Conservation (phyloP, 2,329 filamentous ascomycete species). For the Dryadomyces quercivorus region DNA sequence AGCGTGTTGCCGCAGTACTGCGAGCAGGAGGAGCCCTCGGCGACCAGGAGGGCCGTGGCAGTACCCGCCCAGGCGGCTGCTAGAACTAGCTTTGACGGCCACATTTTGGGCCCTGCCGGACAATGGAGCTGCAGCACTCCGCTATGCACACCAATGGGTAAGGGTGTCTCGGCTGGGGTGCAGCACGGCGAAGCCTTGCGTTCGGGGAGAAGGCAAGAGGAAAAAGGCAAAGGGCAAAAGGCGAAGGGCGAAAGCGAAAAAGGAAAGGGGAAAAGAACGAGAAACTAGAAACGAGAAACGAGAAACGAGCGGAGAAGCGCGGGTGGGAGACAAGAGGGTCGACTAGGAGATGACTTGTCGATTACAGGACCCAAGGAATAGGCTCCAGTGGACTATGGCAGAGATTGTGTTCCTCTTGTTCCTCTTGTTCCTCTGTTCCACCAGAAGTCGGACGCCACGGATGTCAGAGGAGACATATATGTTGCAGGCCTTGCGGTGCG, state of each 20-base stretch:
- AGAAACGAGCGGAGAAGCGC: not conserved
- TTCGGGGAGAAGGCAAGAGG: too few relatives aligned
- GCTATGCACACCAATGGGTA: not conserved
- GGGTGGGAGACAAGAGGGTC: not conserved
- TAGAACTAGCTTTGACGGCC: slow-evolving; percentile 9
- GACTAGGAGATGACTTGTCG: not conserved
- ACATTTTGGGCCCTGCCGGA: slow-evolving; percentile 5
- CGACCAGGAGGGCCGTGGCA: slow-evolving; percentile 27
- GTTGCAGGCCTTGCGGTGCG: not conserved
- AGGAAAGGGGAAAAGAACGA: not conserved
- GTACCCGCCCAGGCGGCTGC: slow-evolving; percentile 9
- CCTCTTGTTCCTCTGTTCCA: not conserved
- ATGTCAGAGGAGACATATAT: not conserved
- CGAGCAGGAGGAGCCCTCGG: slow-evolving; percentile 35
- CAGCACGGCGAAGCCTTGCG: too few relatives aligned
- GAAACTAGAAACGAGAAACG: too few relatives aligned
- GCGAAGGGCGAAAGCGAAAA: too few relatives aligned
- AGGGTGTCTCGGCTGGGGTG: too few relatives aligned
- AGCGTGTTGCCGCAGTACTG: slow-evolving; percentile 42
- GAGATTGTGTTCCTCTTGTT: not conserved
- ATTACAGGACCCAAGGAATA: not conserved
- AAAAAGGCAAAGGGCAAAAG: not conserved
- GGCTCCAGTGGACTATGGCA: not conserved
- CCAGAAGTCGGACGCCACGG: not conserved
- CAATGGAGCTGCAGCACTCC: not conserved